Conservation (phyloP, 805 yeast species). For the Wickerhamiella vanderwaltii region DNA sequence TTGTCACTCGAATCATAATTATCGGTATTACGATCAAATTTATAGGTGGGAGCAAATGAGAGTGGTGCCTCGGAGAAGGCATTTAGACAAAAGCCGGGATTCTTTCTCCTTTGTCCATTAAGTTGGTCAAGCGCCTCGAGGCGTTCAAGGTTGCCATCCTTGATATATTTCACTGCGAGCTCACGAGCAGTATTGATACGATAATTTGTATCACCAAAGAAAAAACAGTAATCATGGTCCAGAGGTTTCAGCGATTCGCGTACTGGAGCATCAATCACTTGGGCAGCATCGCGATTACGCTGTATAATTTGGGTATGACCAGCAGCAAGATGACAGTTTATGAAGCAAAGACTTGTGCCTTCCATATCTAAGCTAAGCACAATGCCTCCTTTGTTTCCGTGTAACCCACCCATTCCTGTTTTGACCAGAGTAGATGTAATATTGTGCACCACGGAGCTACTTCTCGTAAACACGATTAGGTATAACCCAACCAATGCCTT, state of each 20-base stretch:
- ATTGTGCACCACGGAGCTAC: conserved; percentile 32
- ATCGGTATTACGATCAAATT: conserved; percentile 77
- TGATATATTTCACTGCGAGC: conserved; percentile 47
- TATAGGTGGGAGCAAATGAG: conserved; percentile 81
- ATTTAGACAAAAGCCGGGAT: conserved; percentile 47
- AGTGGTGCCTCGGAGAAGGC: conserved; percentile 73
- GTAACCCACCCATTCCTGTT: conserved; percentile 89
- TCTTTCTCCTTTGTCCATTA: conserved; percentile 64
- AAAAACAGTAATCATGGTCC: conserved; percentile 73
- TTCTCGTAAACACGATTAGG: conserved; percentile 50
- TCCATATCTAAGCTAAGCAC: conserved; percentile 55
- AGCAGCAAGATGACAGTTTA: conserved; percentile 86
- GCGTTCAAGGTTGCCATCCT: conserved; percentile 35
- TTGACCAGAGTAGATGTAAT: conserved; percentile 68
- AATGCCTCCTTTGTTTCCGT: conserved; percentile 64
- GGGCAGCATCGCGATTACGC: conserved; percentile 74
- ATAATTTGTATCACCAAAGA: conserved; percentile 92
- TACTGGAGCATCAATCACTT: conserved; percentile 39
- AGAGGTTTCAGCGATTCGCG: conserved; percentile 30
- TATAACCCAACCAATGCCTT: conserved; percentile 82
- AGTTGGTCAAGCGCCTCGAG: conserved; percentile 70
- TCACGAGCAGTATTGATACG: conserved; percentile 64
- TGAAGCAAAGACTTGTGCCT: conserved; percentile 61
- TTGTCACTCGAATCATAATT: conserved; percentile 83
- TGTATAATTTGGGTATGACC: conserved; percentile 73